phyloP scores from a whole-genome alignment of 1,284 basidiomycete species.

The Coriolopsis trogii region DNA sequence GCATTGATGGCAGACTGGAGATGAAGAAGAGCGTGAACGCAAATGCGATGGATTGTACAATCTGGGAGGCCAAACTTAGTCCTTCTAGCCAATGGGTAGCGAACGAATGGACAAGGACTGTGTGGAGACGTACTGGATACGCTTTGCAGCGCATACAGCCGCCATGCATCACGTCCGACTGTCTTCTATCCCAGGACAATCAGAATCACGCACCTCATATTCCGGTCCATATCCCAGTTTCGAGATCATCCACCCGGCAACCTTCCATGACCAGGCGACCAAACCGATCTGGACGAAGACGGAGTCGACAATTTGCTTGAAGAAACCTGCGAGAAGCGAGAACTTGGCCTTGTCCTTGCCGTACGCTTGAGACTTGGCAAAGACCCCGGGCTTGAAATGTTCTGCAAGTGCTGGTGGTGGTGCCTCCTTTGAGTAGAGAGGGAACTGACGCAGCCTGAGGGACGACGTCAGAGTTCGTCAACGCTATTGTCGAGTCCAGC shows the following conservation, averaged over 20 bases:
- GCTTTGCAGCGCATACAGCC: too few relatives aligned
- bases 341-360: conserved; percentile 93
- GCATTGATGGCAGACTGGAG: conserved; percentile 71
- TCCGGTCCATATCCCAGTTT: conserved; percentile 64
- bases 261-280: conserved; percentile 81
- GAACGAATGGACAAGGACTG: too few relatives aligned
- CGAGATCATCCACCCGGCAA: conserved; percentile 53
- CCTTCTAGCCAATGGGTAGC: background rate
- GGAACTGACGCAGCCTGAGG: conserved; percentile 79
- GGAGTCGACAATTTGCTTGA: conserved; percentile 76
- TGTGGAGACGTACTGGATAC: too few relatives aligned
- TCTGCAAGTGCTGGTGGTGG: conserved; percentile 77
- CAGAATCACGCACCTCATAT: conserved; percentile 58
- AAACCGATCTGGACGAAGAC: conserved; percentile 74
- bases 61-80: conserved; percentile 46
- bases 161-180: too few relatives aligned
- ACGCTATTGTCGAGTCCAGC: too few relatives aligned
- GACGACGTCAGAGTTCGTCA: background rate
- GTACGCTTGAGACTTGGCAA: conserved; percentile 90
- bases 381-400: conserved; percentile 77
- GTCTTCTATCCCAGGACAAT: background rate
- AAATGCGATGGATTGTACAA: conserved; percentile 84
- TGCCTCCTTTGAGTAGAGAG: conserved; percentile 75
- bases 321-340: conserved; percentile 72
- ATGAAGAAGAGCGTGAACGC: conserved; percentile 68